A percentile compares a stretch with the other conserved stretches of the same genome.
Evolutionary conservation across 2,329 filamentous ascomycete genomes (phyloP).

Genomic region (Trichophyton verrucosum): DNA sequence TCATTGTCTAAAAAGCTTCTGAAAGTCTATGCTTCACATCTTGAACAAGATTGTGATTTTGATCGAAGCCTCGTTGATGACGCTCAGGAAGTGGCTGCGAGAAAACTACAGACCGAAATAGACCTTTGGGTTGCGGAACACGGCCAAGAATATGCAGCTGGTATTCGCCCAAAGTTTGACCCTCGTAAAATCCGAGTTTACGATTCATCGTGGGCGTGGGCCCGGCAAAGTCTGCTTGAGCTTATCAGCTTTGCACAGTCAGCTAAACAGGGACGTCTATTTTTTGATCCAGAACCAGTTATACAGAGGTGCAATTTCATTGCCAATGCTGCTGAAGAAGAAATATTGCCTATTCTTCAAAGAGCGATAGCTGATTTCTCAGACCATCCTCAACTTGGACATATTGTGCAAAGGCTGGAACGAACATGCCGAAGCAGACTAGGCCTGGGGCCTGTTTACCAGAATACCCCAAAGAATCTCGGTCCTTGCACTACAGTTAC

Average conservation of each 20-base stretch:
- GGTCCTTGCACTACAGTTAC: neutral
- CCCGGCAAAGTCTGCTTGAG: slow-evolving; percentile 20
- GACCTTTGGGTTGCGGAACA: slow-evolving; percentile 20
- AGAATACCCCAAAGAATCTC: neutral
- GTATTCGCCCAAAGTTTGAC: slow-evolving; percentile 22
- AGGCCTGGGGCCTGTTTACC: neutral
- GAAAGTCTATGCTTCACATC: neutral
- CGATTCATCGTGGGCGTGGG: slow-evolving; percentile 30
- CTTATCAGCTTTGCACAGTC: slow-evolving; percentile 23
- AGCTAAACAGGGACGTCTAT: neutral
- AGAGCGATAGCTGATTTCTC: neutral
- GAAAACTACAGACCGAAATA: slow-evolving; percentile 14
- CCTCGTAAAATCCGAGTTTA: slow-evolving; percentile 19
- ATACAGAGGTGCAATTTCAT: neutral
- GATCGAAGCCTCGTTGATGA: neutral
- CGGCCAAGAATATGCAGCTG: slow-evolving; percentile 20
- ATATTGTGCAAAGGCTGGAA: neutral
- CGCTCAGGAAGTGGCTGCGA: slow-evolving; percentile 4
- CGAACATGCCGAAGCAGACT: neutral
- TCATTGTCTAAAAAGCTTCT: neutral
- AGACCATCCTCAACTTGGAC: neutral
- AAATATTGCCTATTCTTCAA: neutral
- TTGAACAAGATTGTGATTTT: neutral
- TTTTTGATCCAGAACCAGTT: neutral
- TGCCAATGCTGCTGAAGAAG: neutral